Evolutionary conservation across 1,139 yeast genomes (phyloP).

Genomic region (Suhomyces anneliseae): DNA sequence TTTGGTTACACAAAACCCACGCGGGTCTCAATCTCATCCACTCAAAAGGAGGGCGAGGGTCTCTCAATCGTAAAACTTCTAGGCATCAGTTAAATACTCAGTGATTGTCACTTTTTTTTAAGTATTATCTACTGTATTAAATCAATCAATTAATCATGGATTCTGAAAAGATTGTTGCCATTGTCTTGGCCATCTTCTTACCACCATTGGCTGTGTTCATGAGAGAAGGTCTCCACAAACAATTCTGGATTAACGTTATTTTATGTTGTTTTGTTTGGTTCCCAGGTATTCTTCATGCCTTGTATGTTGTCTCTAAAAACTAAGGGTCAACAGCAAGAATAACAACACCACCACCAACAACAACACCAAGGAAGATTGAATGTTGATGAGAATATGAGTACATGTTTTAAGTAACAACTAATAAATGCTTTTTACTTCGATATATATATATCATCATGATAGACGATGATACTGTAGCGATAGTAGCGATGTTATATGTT

Average conservation of each 20-base stretch:
- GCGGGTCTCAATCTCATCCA: too few species aligned
- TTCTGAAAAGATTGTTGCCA: constrained; percentile 44
- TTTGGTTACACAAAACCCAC: too few species aligned
- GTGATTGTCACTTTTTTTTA: background rate
- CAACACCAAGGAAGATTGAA: too few species aligned
- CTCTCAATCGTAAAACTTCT: too few species aligned
- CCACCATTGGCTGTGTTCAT: constrained; percentile 76
- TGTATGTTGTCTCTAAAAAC: constrained; percentile 54
- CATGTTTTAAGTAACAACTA: too few species aligned
- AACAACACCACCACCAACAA: too few species aligned
- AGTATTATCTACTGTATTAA: background rate
- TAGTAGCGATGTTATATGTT: too few species aligned
- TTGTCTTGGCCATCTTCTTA: constrained; percentile 55
- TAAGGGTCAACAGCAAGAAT: background rate
- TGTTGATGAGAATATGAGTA: too few species aligned
- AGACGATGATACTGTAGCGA: too few species aligned
- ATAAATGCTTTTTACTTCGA: too few species aligned
- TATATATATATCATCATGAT: too few species aligned
- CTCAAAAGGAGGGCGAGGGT: too few species aligned
- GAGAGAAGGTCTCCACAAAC: constrained; percentile 61
- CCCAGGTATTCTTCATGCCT: constrained; percentile 76
- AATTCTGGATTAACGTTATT: constrained; percentile 60
- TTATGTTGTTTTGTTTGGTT: constrained; percentile 66
- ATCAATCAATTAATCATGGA: constrained; percentile 27
- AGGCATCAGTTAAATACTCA: background rate